phyloP scores from a whole-genome alignment of 2,329 filamentous ascomycete genomes.

The Aspergillus sp. region DNA sequence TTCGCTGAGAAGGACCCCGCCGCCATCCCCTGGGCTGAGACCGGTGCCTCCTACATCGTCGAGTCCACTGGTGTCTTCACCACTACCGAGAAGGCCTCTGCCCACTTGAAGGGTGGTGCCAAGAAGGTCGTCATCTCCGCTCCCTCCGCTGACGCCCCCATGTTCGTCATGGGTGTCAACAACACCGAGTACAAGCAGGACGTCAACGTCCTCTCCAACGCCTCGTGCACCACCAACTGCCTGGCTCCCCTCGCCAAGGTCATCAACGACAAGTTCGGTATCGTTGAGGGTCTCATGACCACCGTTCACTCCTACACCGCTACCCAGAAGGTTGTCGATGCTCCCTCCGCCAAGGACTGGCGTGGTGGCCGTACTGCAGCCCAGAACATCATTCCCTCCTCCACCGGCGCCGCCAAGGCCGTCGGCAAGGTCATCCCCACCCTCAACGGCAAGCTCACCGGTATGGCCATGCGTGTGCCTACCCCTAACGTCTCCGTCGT shows the following conservation, averaged over 20 bases:
- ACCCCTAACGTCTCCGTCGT: conserved; percentile 99
- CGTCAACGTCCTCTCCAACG: conserved; percentile 94
- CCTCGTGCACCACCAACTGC: conserved; percentile 99
- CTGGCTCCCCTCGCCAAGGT: conserved; percentile 98
- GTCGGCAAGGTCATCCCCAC: conserved; percentile 99
- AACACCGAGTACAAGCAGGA: conserved; percentile 85
- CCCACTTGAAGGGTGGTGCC: conserved; percentile 91
- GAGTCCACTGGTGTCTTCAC: conserved; percentile 99
- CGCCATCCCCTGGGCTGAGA: conserved; percentile 81
- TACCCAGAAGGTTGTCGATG: conserved; percentile 99
- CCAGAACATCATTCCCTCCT: conserved; percentile 99
- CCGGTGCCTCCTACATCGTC: conserved; percentile 86
- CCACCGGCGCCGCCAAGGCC: conserved; percentile 98
- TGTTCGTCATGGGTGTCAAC: conserved; percentile 99
- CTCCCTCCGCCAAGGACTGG: conserved; percentile 98
- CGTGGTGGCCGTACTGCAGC: conserved; percentile 97
- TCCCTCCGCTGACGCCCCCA: conserved; percentile 70
- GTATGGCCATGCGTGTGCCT: conserved; percentile 99
- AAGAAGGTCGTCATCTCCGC: conserved; percentile 83
- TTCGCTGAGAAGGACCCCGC: conserved; percentile 87
- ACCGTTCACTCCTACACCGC: conserved; percentile 99
- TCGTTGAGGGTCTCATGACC: conserved; percentile 99
- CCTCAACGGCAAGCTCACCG: conserved; percentile 98
- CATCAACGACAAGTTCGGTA: conserved; percentile 95
- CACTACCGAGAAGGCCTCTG: conserved; percentile 90